phyloP scores from a whole-genome alignment of 148 eudicot species.

The Rheum nobile region DNA sequence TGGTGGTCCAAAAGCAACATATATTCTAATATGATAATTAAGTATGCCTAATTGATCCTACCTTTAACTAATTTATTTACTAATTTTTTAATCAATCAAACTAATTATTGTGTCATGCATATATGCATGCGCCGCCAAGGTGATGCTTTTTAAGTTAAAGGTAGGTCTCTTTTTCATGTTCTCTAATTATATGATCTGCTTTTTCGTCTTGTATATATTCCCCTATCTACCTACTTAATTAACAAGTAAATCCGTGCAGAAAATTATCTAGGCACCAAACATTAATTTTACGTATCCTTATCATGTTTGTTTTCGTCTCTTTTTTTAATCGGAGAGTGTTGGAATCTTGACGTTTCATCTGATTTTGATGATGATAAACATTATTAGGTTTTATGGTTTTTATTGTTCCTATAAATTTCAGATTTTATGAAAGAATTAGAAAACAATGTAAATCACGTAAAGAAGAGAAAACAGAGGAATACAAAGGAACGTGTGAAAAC shows the following conservation, averaged over 20 bases:
- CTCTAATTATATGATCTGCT: neutral
- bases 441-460: no score
- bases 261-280: neutral
- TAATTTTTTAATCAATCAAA: neutral
- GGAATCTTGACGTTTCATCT: no score
- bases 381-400: no score
- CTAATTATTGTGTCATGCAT: neutral
- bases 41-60: neutral
- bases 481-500: no score
- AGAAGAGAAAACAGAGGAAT: no score
- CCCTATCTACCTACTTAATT: neutral
- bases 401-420: no score
- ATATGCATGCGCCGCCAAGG: constrained; percentile 9
- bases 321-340: no score
- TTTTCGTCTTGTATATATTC: neutral
- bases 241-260: neutral
- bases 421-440: no score
- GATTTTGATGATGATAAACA: no score
- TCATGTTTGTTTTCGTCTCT: no score
- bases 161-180: constrained; percentile 9
- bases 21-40: neutral
- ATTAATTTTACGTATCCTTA: no score
- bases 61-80: neutral
- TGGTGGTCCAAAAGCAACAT: constrained; percentile 7
- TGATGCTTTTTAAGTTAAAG: neutral